Evolutionary conservation across 208 protist genomes (phyloP).

Genomic region (Trypanosoma cruzi): DNA sequence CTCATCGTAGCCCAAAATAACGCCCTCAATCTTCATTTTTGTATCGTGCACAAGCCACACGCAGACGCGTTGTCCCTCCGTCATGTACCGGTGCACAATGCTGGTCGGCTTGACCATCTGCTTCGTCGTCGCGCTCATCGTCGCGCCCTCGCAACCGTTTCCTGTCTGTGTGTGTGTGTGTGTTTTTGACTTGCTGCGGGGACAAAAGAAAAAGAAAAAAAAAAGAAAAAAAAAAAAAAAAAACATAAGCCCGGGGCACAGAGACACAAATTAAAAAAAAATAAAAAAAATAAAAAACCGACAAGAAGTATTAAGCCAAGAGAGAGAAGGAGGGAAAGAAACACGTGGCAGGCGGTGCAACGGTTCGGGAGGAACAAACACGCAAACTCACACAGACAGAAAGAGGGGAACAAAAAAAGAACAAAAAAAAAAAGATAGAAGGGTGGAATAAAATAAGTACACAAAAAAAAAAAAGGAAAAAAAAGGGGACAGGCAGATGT

Average conservation of each 20-base stretch:
- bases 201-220: conserved; percentile 23
- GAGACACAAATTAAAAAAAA: background rate
- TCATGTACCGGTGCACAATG: conserved; percentile 77
- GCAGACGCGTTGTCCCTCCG: conserved; percentile 72
- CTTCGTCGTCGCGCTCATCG: conserved; percentile 51
- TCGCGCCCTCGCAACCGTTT: background rate
- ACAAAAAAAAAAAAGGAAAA: too few species aligned
- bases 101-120: conserved; percentile 85
- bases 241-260: background rate
- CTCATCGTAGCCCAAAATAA: conserved; percentile 91
- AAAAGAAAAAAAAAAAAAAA: conserved; percentile 12
- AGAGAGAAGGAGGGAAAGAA: too few species aligned
- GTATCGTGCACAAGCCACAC: conserved; percentile 89
- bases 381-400: too few species aligned
- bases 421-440: too few species aligned
- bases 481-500: too few species aligned
- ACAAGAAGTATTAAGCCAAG: too few species aligned
- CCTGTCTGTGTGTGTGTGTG: background rate
- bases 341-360: too few species aligned
- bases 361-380: too few species aligned
- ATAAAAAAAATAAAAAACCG: too few species aligned
- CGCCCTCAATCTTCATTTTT: conserved; percentile 79
- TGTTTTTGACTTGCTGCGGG: background rate
- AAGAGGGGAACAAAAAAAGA: too few species aligned
- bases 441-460: too few species aligned